Base-by-base conservation (phyloP, 2,329 filamentous ascomycete species). In the Beauveria rudraprayagi region DNA sequence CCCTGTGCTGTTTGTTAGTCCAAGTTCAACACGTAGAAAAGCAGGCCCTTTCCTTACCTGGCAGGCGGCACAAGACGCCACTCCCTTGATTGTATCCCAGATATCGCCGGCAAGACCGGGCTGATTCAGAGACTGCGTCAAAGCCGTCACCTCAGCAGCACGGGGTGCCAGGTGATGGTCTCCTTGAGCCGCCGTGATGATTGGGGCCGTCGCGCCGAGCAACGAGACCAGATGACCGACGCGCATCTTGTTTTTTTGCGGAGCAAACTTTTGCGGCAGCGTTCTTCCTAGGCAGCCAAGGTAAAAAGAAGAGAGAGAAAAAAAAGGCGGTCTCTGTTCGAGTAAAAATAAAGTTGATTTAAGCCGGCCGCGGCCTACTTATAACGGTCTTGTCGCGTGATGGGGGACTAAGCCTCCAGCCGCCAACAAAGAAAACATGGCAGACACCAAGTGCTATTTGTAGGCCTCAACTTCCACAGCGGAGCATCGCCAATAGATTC, bases 31-130 rank as follows among this genome's bases (percentile, higher is more conserved):
- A 19, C 1, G 26, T 22, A 10, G 5, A 44, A 8, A 37, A 34
- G 11, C 50, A 40, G 46, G 16, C 26, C 19, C 8, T 52, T 62
- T 50, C 8, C 50, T 62, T 44, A 71, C 70, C 65, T 70, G 64
- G 53, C 69, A 70, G 37, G 64, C 67, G 11, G 61, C 52, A 50
- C 70, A 71, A 6, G 66, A 65, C 2, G 67, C 62, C 7, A 58
- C 65, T 37, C 64, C 56, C 59, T 70, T 67, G 41, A 71, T 63
- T 28, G 65, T 59, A 16, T 68, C 54, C 66, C 68, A 67, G 28
- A 71, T 64, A 22, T 68, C 65, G 4, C 68, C 64, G 3, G 60
- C 51, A 16, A 65, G 34, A 3, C 61, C 54, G 17, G 63, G 60
- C 17, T 43, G 30, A 11, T 57, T 24, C 50, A 57, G n/a, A 4